Conservation (phyloP, 2,329 filamentous ascomycete species). For the Pestalotiopsis sp. region DNA sequence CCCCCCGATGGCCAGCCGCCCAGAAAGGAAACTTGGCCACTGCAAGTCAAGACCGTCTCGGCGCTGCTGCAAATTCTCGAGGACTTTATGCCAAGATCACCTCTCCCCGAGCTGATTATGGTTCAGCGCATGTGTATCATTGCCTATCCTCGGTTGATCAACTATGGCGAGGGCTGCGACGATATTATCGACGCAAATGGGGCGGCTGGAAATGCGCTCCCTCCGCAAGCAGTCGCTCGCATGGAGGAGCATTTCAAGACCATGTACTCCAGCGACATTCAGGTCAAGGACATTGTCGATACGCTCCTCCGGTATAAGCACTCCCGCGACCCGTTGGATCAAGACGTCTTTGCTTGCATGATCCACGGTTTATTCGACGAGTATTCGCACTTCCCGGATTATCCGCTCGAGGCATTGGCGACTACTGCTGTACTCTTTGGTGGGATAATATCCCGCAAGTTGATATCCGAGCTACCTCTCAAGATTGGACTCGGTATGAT, state of each 20-base stretch:
- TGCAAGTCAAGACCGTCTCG: slow-evolving; percentile 85
- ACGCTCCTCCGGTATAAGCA: slow-evolving; percentile 86
- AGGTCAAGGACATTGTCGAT: slow-evolving; percentile 83
- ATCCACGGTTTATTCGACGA: slow-evolving; percentile 97
- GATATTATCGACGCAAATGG: slow-evolving; percentile 89
- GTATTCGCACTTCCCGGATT: slow-evolving; percentile 92
- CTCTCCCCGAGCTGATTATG: slow-evolving; percentile 70
- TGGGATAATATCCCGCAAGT: slow-evolving; percentile 90
- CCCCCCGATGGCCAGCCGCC: slow-evolving; percentile 62
- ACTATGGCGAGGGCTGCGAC: slow-evolving; percentile 91
- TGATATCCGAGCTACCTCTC: slow-evolving; percentile 86
- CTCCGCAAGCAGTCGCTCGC: slow-evolving; percentile 77
- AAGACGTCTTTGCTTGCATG: slow-evolving; percentile 98
- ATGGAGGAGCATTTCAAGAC: slow-evolving; percentile 99
- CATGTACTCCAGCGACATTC: slow-evolving; percentile 92
- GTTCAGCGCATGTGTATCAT: slow-evolving; percentile 89
- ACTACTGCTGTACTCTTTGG: slow-evolving; percentile 97
- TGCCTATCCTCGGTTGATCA: slow-evolving; percentile 91
- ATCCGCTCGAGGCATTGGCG: slow-evolving; percentile 92
- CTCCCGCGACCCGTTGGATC: slow-evolving; percentile 80
- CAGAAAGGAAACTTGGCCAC: slow-evolving; percentile 67
- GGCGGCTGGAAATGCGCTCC: slow-evolving; percentile 77
- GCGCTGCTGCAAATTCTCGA: slow-evolving; percentile 79
- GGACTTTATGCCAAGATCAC: slow-evolving; percentile 63
- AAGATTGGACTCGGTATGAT: slow-evolving; percentile 98